Conservation (phyloP, 768 basidiomycete species). For the Kwoniella europaea region DNA sequence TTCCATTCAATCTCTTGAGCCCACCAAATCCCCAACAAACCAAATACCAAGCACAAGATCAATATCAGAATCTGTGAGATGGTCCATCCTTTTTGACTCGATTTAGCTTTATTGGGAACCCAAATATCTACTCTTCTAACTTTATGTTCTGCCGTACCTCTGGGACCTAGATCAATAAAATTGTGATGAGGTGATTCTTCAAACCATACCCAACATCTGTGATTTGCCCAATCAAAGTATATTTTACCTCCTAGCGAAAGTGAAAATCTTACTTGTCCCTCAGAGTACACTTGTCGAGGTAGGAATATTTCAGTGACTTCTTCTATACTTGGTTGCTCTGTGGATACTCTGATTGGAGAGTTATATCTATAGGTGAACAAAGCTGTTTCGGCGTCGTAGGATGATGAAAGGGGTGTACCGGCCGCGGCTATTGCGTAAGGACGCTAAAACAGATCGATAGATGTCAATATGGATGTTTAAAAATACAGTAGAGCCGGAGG, state of each 20-base stretch:
- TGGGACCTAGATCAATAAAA: background rate
- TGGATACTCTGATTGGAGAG: constrained; percentile 17
- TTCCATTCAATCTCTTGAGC: constrained; percentile 27
- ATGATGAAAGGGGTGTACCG: constrained; percentile 74
- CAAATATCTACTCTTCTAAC: constrained; percentile 42
- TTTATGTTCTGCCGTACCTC: constrained; percentile 11
- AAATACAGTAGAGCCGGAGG: background rate
- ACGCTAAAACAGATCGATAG: constrained; percentile 59
- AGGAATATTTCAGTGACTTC: constrained; percentile 51
- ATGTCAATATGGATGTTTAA: background rate
- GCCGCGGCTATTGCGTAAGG: constrained; percentile 91
- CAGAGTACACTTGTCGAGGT: constrained; percentile 36
- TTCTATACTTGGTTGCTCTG: constrained; percentile 4
- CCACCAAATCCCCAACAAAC: constrained; percentile 13
- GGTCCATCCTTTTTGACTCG: background rate
- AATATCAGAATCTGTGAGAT: background rate
- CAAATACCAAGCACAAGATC: constrained; percentile 14
- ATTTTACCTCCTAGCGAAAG: constrained; percentile 42
- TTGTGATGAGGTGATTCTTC: constrained; percentile 22
- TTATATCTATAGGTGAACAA: constrained; percentile 39
- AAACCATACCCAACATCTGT: constrained; percentile 47
- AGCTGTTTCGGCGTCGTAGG: constrained; percentile 63
- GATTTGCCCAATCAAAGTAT: constrained; percentile 35
- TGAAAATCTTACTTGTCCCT: constrained; percentile 21
- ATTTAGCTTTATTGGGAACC: constrained; percentile 21